Evolutionary conservation across 164 flowering plant species (phyloP).

Genomic region (Houttuynia cordata): DNA sequence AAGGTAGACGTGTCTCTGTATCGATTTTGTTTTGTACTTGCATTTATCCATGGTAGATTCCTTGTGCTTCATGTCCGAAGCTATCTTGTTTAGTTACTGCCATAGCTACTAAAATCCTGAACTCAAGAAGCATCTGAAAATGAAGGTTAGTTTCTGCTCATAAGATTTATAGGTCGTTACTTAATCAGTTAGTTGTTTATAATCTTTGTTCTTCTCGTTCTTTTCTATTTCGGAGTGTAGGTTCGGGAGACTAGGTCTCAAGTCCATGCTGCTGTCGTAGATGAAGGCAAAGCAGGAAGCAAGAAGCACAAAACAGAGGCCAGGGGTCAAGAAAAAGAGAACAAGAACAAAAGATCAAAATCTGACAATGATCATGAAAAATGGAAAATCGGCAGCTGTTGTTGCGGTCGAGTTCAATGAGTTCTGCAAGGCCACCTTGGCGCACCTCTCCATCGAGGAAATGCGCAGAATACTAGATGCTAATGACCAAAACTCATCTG

Average conservation of each 20-base stretch:
- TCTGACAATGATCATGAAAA: slow-evolving; percentile 14
- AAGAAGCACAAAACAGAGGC: slow-evolving; percentile 33
- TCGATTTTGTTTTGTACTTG: too few relatives aligned
- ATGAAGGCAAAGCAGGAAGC: slow-evolving; percentile 24
- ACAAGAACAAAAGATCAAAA: slow-evolving; percentile 34
- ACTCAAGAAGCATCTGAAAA: too few relatives aligned
- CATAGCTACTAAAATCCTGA: too few relatives aligned
- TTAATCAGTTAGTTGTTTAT: background rate
- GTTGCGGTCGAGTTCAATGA: slow-evolving; percentile 31
- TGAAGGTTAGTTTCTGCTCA: too few relatives aligned
- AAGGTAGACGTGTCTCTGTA: too few relatives aligned
- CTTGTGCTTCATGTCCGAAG: too few relatives aligned
- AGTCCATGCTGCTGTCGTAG: slow-evolving; percentile 23
- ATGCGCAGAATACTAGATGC: slow-evolving; percentile 47
- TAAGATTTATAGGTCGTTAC: background rate
- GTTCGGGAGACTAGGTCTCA: slow-evolving; percentile 43
- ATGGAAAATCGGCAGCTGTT: slow-evolving; percentile 19
- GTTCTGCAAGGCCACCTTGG: slow-evolving; percentile 30
- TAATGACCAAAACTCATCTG: slow-evolving; percentile 42
- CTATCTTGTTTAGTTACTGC: too few relatives aligned
- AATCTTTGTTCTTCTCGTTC: slow-evolving; percentile 2
- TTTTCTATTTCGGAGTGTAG: slow-evolving; percentile 7
- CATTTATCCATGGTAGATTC: too few relatives aligned
- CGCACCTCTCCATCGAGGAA: slow-evolving; percentile 39
- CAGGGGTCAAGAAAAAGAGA: slow-evolving; percentile 22